Base-by-base conservation (phyloP, 2,329 filamentous ascomycete genomes). In the Myriosclerotinia scirpicola region DNA sequence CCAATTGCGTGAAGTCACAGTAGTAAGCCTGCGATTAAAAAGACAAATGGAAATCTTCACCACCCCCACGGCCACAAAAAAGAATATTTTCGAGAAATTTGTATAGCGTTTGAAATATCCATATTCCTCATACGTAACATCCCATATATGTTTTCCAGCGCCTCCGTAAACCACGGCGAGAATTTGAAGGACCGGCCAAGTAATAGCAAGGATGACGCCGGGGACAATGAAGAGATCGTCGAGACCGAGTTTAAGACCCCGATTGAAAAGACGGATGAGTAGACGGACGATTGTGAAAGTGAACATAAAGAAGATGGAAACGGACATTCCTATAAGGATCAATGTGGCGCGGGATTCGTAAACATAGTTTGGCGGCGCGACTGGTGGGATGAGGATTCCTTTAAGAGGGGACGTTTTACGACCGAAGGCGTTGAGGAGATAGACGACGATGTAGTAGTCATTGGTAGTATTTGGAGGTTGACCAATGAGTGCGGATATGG, bases 51-150 rank as follows among this genome's bases (percentile, higher is more conserved):
- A 77, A 26, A 78, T 72, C 65, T 79, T 79, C 65, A 78, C 74
- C 38, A 78, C 68, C n/a, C 77, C 77, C 6, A 77, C 72, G 96
- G 95, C 77, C 91, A 97, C 73, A 91, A 94, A 74, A 93, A 98
- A 77, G 93, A 98, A 74, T 97, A 94, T 93, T 97, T 96, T 76
- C 91, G 92, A 67, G 97, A 98, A 79, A 90, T 92, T 46, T 92
- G 93, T 61, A 93, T 93, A 54, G 91, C 90, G 63, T 81, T 93
- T 48, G 93, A 74, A 76, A 54, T 71, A 59, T 38, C 73, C 69
- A 59, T 75, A 74, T 52, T 79, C 73, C 30, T 74, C 71, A 42
- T 79, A 78, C 0, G 77, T 78, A 9, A 73, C 66, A 55, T 78
- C 75, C 70, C 74, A 78, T 0, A 72, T 67, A 63, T 76, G 75